These are phyloP conservation scores for Syzygium aromaticum DNA, from an alignment of 345 rosid species.

Conservation along the genomic window DNA sequence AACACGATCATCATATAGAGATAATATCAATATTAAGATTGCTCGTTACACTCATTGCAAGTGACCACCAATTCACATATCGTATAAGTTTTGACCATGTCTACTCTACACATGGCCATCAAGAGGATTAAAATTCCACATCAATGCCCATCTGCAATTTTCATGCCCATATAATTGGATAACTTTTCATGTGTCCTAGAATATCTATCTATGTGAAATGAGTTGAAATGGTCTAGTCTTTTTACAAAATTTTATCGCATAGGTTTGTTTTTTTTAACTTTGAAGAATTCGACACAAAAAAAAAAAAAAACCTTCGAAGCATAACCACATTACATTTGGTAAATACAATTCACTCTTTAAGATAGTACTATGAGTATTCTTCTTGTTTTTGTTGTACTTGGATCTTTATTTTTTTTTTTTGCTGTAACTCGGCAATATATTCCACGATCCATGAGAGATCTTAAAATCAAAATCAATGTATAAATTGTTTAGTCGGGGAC, in stretches of 20 bases:
- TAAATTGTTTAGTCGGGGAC: background rate
- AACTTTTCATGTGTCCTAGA: background rate
- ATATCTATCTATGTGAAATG: background rate
- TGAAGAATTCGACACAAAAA: too few relatives aligned
- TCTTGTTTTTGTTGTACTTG: background rate
- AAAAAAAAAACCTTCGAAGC: background rate
- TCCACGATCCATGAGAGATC: background rate
- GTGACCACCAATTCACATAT: too few relatives aligned
- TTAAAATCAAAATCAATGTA: background rate
- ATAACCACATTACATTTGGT: background rate
- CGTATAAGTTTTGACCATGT: too few relatives aligned
- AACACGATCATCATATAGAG: too few relatives aligned
- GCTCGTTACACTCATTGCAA: too few relatives aligned
- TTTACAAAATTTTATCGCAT: background rate
- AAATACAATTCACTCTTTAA: background rate
- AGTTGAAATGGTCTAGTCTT: background rate
- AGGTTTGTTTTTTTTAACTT: background rate
- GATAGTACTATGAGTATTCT: background rate
- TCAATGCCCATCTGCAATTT: too few relatives aligned
- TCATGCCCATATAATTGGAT: background rate
- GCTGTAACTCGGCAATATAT: rapidly evolving
- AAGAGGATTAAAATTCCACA: too few relatives aligned
- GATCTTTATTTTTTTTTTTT: background rate
- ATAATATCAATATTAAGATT: too few relatives aligned
- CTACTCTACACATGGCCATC: too few relatives aligned